These are phyloP conservation scores for Fusarium pseudoanthophilum DNA, from an alignment of 2,329 filamentous ascomycete species.

Conservation along the genomic window DNA sequence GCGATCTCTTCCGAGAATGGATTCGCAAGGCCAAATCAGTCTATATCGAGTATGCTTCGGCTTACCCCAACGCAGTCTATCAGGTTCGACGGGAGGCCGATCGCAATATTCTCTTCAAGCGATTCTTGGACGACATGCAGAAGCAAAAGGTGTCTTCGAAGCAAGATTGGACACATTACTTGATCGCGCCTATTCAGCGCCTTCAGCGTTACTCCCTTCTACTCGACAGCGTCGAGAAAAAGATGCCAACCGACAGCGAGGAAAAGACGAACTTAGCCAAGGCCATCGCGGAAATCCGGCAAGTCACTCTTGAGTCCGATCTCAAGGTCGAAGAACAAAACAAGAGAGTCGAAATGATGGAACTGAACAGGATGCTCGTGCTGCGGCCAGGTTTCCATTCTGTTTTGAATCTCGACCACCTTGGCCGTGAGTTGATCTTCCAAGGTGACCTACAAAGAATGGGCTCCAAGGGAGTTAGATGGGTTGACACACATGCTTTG, in stretches of 20 bases:
- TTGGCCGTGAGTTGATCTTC: conserved; percentile 90
- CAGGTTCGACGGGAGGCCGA: conserved; percentile 86
- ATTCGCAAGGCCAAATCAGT: conserved; percentile 90
- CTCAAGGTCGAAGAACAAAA: conserved; percentile 90
- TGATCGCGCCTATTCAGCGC: conserved; percentile 92
- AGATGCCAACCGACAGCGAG: conserved; percentile 84
- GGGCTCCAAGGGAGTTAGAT: conserved; percentile 88
- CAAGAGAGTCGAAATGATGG: conserved; percentile 88
- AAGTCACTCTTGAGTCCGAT: conserved; percentile 90
- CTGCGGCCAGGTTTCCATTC: conserved; percentile 88
- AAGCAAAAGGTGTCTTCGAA: conserved; percentile 83
- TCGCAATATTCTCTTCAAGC: conserved; percentile 84
- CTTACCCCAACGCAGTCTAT: conserved; percentile 85
- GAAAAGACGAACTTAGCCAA: conserved; percentile 86
- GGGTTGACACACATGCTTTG: conserved; percentile 93
- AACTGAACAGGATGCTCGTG: conserved; percentile 84
- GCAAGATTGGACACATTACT: conserved; percentile 91
- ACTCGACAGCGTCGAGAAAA: conserved; percentile 83
- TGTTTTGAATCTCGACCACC: conserved; percentile 90
- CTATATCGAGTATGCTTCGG: conserved; percentile 92
- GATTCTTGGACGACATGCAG: conserved; percentile 84
- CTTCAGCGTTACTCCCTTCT: conserved; percentile 91
- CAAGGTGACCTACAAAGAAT: conserved; percentile 90
- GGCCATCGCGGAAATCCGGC: conserved; percentile 91
- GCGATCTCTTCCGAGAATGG: conserved; percentile 98